These are phyloP conservation scores for Pythium grandisporangium DNA, from an alignment of 352 stramenopile genomes.

Conservation along the genomic window DNA sequence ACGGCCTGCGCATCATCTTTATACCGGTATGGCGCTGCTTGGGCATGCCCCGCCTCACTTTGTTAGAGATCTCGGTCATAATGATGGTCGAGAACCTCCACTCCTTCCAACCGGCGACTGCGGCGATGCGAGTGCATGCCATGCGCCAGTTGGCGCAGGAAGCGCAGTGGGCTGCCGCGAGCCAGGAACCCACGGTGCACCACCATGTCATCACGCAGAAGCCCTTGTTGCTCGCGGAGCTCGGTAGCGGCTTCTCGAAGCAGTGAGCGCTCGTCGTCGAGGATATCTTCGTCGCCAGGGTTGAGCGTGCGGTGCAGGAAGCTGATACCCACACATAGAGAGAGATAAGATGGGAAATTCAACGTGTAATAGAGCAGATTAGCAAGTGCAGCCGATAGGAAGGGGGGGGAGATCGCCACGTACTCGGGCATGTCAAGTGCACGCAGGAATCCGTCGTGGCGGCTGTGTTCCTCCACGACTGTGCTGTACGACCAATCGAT, in stretches of 20 bases:
- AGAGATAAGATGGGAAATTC: background rate
- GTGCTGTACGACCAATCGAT: conserved; percentile 61
- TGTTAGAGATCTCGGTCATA: too few relatives aligned
- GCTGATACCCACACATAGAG: conserved; percentile 9
- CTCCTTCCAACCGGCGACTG: conserved; percentile 5
- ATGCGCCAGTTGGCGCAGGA: conserved; percentile 29
- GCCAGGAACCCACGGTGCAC: conserved; percentile 45
- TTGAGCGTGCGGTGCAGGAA: conserved; percentile 53
- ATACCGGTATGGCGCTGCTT: too few relatives aligned
- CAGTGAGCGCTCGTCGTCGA: conserved; percentile 26
- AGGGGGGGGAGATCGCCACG: conserved; percentile 1
- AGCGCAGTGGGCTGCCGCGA: conserved; percentile 39
- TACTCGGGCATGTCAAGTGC: conserved; percentile 42
- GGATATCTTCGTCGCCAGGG: conserved; percentile 35
- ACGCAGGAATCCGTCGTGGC: conserved; percentile 38
- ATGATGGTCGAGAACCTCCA: too few relatives aligned
- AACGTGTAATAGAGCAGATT: background rate
- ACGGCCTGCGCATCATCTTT: too few relatives aligned
- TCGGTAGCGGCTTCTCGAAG: conserved; percentile 18
- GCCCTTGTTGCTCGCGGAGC: conserved; percentile 31
- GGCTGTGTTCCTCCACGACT: conserved; percentile 20
- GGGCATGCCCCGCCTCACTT: too few relatives aligned
- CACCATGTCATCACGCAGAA: conserved; percentile 30
- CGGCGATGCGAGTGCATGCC: conserved; percentile 33
- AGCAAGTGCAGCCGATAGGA: background rate